These are phyloP conservation scores for Spizellomyces punctatus DNA, from an alignment of 192 early-diverging fungal genomes.

Conservation along the genomic window DNA sequence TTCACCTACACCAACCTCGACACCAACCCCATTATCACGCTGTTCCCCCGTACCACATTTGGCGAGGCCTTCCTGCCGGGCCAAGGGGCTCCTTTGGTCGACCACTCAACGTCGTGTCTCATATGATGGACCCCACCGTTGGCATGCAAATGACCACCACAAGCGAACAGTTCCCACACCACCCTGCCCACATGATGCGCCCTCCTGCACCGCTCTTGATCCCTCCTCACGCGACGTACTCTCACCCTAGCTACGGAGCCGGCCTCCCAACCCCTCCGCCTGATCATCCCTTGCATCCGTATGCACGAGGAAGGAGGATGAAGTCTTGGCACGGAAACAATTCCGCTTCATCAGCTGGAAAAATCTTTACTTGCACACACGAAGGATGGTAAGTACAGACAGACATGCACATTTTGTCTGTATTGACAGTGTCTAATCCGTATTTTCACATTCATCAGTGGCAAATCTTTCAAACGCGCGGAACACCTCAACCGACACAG, in stretches of 20 bases:
- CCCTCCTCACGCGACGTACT: not conserved
- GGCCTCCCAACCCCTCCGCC: not conserved
- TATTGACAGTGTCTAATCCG: too few relatives aligned
- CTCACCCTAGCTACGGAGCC: not conserved
- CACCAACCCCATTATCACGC: not conserved
- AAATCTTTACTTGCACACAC: not conserved
- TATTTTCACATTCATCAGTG: not conserved
- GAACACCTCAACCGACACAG: conserved; percentile 87
- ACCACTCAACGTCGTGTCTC: not conserved
- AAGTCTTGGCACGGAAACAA: not conserved
- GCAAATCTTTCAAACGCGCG: conserved; percentile 67
- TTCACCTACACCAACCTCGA: not conserved
- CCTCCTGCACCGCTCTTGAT: not conserved
- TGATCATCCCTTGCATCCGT: not conserved
- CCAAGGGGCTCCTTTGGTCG: not conserved
- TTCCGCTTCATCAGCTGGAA: not conserved
- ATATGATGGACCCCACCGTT: not conserved
- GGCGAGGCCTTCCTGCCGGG: not conserved
- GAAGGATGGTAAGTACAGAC: not conserved
- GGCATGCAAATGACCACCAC: not conserved
- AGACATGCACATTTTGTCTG: too few relatives aligned
- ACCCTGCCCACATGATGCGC: not conserved
- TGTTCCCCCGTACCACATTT: conserved; percentile 1
- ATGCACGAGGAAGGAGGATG: not conserved
- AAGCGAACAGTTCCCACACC: not conserved